Evolutionary conservation across 257 asterid genomes (phyloP).

Genomic region (Solanum lignicaule): DNA sequence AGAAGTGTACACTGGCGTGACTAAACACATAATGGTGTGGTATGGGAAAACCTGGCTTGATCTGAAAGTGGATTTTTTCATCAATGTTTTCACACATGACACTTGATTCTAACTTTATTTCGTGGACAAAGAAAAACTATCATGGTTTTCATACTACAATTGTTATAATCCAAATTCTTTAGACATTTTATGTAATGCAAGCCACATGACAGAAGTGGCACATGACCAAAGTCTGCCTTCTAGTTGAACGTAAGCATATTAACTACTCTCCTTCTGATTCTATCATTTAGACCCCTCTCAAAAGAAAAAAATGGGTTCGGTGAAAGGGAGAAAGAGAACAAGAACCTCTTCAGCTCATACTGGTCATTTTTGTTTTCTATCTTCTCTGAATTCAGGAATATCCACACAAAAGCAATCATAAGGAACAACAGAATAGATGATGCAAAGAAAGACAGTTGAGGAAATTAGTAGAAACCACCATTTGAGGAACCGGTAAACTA

Average conservation of each 20-base stretch:
- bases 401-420: neutral
- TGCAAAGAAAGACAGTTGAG: neutral
- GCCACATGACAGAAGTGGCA: too few species aligned
- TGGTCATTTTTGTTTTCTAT: neutral
- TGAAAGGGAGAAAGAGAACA: neutral
- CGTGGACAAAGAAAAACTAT: conserved; percentile 24
- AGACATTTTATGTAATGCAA: neutral
- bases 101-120: conserved; percentile 79
- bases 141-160: neutral
- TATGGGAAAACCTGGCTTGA: conserved; percentile 48
- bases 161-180: neutral
- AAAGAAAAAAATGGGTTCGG: neutral
- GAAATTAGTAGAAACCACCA: neutral
- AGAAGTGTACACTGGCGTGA: too few species aligned
- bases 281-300: neutral
- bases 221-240: neutral
- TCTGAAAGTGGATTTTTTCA: conserved; percentile 43
- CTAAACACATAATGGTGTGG: too few species aligned
- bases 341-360: neutral
- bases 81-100: conserved; percentile 95
- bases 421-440: neutral
- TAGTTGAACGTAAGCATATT: neutral
- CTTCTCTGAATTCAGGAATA: neutral
- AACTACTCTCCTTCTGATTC: neutral
- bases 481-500: neutral